phyloP scores from a whole-genome alignment of 2,329 filamentous ascomycete species.

The Ophiocordyceps camponoti-floridani region DNA sequence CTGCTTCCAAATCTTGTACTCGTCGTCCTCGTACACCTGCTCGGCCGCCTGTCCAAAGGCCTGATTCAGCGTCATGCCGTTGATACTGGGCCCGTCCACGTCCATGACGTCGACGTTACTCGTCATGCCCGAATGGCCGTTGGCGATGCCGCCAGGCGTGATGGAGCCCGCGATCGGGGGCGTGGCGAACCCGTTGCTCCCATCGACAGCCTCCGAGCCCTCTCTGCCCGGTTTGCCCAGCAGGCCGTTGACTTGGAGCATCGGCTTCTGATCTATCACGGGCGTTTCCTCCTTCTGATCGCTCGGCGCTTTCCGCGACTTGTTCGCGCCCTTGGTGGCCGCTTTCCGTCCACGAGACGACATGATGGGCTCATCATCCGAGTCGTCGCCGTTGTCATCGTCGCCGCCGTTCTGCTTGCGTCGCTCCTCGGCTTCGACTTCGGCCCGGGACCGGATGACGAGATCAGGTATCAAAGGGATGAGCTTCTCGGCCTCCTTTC shows the following conservation, averaged over 20 bases:
- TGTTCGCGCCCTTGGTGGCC: constrained; percentile 56
- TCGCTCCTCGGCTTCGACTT: constrained; percentile 78
- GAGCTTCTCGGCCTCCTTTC: constrained; percentile 92
- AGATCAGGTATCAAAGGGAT: constrained; percentile 91
- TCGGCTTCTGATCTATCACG: constrained; percentile 54
- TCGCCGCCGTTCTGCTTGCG: constrained; percentile 74
- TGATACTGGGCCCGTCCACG: constrained; percentile 58
- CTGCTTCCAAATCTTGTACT: constrained; percentile 97
- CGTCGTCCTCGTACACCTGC: constrained; percentile 74
- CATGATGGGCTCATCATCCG: constrained; percentile 96
- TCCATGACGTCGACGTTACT: constrained; percentile 80
- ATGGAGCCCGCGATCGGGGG: constrained; percentile 58
- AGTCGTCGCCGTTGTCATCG: constrained; percentile 72
- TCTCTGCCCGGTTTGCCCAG: constrained; percentile 39
- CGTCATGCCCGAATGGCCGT: constrained; percentile 46
- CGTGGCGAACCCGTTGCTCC: constrained; percentile 73
- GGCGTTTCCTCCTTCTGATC: constrained; percentile 68
- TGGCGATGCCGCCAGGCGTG: constrained; percentile 50
- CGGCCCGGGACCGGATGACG: constrained; percentile 72
- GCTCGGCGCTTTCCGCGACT: constrained; percentile 55
- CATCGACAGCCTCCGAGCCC: constrained; percentile 65
- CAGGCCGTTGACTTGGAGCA: constrained; percentile 47
- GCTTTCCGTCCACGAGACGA: constrained; percentile 85
- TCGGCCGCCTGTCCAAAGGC: constrained; percentile 49
- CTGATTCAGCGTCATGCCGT: constrained; percentile 44